A percentile compares a stretch with the other conserved stretches of the same genome.
phyloP scores from a whole-genome alignment of 2,329 filamentous ascomycete species.

The Pestalotiopsis sp. region DNA sequence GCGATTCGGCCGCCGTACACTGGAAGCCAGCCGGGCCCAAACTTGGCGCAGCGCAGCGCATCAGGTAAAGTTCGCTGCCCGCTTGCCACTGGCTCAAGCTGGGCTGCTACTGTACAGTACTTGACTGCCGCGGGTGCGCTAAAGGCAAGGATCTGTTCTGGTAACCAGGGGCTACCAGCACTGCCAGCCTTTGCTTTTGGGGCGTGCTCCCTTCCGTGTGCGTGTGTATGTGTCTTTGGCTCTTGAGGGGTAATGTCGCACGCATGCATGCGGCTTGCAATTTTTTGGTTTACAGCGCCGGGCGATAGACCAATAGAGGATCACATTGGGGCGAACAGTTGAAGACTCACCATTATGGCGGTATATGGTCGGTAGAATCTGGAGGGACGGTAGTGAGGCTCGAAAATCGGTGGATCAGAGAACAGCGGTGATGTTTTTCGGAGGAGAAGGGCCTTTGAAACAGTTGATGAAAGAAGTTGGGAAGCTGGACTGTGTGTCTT shows the following conservation, averaged over 20 bases:
- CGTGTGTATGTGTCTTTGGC: background rate
- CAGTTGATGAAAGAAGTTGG: conserved; percentile 19
- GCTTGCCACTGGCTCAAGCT: background rate
- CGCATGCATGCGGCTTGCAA: background rate
- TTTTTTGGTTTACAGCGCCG: conserved; percentile 8
- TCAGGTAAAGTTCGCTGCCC: conserved; percentile 17
- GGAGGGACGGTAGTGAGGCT: conserved; percentile 1
- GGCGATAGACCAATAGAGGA: background rate
- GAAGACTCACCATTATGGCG: conserved; percentile 30
- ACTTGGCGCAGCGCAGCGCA: background rate
- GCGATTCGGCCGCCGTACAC: conserved; percentile 13
- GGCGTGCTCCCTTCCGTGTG: background rate
- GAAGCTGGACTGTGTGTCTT: conserved; percentile 1
- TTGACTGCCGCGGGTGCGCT: conserved; percentile 24
- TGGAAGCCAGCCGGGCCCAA: background rate
- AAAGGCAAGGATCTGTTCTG: conserved; percentile 25
- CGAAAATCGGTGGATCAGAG: conserved; percentile 15
- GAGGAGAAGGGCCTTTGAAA: conserved; percentile 23
- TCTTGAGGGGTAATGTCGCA: background rate
- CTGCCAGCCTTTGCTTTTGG: background rate
- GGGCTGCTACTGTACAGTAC: conserved; percentile 21
- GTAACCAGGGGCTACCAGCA: background rate
- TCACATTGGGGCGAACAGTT: background rate
- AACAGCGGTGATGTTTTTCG: conserved; percentile 29
- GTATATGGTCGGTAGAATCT: background rate